These are phyloP conservation scores for Paecilomyces niveus DNA, from an alignment of 2,329 filamentous ascomycete genomes.

Conservation along the genomic window DNA sequence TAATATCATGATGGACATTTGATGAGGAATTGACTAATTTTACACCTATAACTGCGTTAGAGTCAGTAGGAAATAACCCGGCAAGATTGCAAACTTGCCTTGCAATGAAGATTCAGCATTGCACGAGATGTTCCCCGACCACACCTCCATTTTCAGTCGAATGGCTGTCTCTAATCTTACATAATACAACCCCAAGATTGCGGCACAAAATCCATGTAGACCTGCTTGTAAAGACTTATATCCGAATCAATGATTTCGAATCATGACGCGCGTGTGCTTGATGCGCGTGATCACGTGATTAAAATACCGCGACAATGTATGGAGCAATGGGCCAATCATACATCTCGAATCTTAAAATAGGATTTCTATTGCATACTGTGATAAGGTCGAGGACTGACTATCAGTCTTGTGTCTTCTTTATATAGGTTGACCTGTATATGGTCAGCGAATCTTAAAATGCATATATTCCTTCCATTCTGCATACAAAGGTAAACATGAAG, in stretches of 20 bases:
- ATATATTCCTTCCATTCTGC: no score
- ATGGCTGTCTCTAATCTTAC: background rate
- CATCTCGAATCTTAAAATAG: background rate
- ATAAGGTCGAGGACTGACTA: background rate
- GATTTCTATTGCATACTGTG: background rate
- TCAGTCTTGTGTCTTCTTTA: background rate
- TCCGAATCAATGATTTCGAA: background rate
- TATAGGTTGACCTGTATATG: background rate
- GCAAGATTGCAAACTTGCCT: conserved; percentile 18
- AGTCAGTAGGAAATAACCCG: conserved; percentile 1
- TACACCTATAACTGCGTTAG: conserved; percentile 16
- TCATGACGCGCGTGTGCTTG: background rate
- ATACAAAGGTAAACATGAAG: no score
- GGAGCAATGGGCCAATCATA: background rate
- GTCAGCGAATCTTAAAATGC: no score
- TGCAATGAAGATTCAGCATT: conserved; percentile 19
- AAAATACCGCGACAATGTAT: background rate
- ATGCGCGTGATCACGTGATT: background rate
- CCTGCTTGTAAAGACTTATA: background rate
- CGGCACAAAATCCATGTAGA: background rate
- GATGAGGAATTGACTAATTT: conserved; percentile 26
- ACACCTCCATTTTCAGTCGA: conserved; percentile 26
- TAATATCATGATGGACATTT: conserved; percentile 21
- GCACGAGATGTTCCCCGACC: conserved; percentile 28
- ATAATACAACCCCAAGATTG: background rate